Percentiles rank a stretch among this genome's conserved stretches.
These are phyloP conservation scores for Hansenula anomala DNA, from an alignment of 1,139 yeast species.

Conservation along the genomic window DNA sequence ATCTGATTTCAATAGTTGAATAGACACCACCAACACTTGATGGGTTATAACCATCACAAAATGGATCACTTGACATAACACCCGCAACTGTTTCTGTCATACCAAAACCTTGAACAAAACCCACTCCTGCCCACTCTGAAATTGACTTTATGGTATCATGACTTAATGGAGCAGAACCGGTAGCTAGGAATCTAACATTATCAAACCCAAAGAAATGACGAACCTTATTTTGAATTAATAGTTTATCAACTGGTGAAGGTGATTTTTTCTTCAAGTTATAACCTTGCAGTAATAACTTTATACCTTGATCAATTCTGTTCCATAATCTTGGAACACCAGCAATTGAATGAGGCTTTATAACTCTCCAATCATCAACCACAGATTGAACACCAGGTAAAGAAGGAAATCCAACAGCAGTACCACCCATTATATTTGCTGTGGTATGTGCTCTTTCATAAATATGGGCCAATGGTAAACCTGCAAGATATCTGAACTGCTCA, in stretches of 20 bases:
- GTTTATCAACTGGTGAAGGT: constrained; percentile 27
- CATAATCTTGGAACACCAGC: constrained; percentile 57
- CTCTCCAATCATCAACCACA: constrained; percentile 46
- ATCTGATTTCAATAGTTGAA: constrained; percentile 43
- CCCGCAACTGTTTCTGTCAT: constrained; percentile 63
- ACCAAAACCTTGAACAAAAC: constrained; percentile 59
- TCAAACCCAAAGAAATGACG: constrained; percentile 49
- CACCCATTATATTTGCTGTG: constrained; percentile 8
- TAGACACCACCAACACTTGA: constrained; percentile 48
- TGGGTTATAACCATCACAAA: constrained; percentile 35
- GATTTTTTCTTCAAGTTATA: background rate
- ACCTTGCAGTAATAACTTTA: constrained; percentile 8
- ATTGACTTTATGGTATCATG: constrained; percentile 49
- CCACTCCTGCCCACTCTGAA: constrained; percentile 45
- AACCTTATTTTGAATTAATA: constrained; percentile 2
- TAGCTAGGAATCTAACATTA: constrained; percentile 34
- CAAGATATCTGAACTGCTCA: constrained; percentile 7
- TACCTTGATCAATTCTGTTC: constrained; percentile 46
- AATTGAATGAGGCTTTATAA: constrained; percentile 43
- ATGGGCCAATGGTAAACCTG: constrained; percentile 44
- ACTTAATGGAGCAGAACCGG: constrained; percentile 72
- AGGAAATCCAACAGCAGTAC: constrained; percentile 35
- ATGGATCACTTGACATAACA: constrained; percentile 30
- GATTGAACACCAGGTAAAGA: constrained; percentile 20
- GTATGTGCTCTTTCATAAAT: constrained; percentile 31